Base-by-base conservation (phyloP, 768 basidiomycete species). In the Mycena vitilis region DNA sequence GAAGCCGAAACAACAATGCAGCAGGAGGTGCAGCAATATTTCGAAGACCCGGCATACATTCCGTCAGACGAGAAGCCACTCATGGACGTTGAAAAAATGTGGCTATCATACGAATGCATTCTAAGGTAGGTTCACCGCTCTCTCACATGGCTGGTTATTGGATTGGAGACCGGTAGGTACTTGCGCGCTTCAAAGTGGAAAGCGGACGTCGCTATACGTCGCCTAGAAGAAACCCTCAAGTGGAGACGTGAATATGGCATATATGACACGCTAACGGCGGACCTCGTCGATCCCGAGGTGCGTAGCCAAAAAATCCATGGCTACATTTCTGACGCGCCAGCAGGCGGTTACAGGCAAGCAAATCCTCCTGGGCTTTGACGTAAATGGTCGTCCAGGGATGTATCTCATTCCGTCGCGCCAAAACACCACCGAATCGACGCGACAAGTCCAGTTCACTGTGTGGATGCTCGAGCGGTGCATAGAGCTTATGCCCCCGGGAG, bases 231-330 rank as follows among this genome's bases (percentile, higher is more conserved):
- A 23, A 94, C 95, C 1, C 81, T 93, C 38, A 86, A 83, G 68
- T 96, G 95, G 95, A 82, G 95, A 57, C 85, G 94, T 40, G 92
- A 94, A 61, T 95, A 85, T 76, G 91, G 92, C 15, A 71, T 95
- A 20, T 89, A 93, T 70, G 87, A 91, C 71, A 63, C 78, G 36
- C 76, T 94, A 74, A 88, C 86, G 0, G 78, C 91, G 4, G 83
- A 85, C 0, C 81, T 86, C 68, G 88, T 97, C 70, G 91, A 92
- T 71, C 88, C 89, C 20, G 95, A 96, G 81, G 93, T 91, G 60
- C 38, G 84, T 70, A 23, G 18, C n/a, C 56, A 34, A 5, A 22
- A 4, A 7, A 30, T 30, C 30, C 30, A 30, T 30, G 30, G 30
- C 30, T 36, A 1, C 8, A 45, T 23, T 38, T 66, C 60, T 68